Evolutionary conservation across 2,329 filamentous ascomycete genomes (phyloP).

Genomic region (Colletotrichum tropicicola): DNA sequence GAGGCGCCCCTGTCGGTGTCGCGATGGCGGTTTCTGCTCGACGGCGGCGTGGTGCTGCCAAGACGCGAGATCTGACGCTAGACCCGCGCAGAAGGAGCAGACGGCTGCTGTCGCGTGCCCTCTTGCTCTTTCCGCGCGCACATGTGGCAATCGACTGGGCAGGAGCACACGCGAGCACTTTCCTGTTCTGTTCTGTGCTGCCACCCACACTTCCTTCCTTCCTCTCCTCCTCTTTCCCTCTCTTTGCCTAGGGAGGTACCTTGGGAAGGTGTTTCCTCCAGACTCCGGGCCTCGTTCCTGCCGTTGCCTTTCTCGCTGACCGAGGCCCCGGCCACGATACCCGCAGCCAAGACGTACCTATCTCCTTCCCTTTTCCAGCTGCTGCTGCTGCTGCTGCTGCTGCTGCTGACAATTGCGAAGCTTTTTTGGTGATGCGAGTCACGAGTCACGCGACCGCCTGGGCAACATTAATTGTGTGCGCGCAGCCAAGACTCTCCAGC

Average conservation of each 20-base stretch:
- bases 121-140: conserved; percentile 18
- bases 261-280: too few species aligned
- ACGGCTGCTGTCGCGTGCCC: conserved; percentile 22
- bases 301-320: conserved; percentile 1
- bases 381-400: too few species aligned
- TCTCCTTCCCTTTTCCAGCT: too few species aligned
- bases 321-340: neutral
- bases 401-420: too few species aligned
- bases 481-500: conserved; percentile 16
- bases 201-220: neutral
- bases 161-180: conserved; percentile 22
- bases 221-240: neutral
- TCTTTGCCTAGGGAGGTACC: neutral
- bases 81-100: neutral
- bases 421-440: too few species aligned
- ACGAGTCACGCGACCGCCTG: too few species aligned
- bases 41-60: conserved; percentile 7
- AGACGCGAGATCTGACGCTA: conserved; percentile 21
- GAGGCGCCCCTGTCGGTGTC: neutral
- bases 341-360: conserved; percentile 23
- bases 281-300: too few species aligned
- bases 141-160: conserved; percentile 19
- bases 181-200: neutral
- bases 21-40: neutral
- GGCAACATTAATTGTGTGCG: too few species aligned